Base-by-base conservation (phyloP, 169 alveolate species). In the Cryptosporidium parvum region DNA sequence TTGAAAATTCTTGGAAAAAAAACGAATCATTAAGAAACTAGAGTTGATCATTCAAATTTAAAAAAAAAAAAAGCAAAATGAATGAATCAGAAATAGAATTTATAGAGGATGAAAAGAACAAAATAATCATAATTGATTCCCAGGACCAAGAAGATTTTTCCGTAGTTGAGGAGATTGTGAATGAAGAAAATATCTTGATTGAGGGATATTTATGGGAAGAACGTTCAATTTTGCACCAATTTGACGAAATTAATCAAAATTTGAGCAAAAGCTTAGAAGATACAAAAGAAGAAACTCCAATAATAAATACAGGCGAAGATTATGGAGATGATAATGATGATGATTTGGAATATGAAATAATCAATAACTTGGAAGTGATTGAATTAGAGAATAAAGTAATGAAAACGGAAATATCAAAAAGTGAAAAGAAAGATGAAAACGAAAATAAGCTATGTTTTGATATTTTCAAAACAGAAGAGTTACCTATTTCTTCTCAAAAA, bases 101-200 rank as follows among this genome's bases (percentile, higher is more conserved):
- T 33, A 65, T 65, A 21, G 72, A 65, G 72, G 72, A 65, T 14
- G 72, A 65, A 29, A 33, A 26, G 6, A 65, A 65, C 29, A 44
- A 65, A 33, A 65, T 65, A 33, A 52, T 65, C 8, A 65, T 65
- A n/a, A 26, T 65, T 5, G 72, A 33, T 35, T 65, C 72, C 33
- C 72, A 65, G 23, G 72, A 65, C 26, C 72, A 65, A 33, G 51
- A 65, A n/a, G 52, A 65, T 7, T 65, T 31, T 31, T 23, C 51
- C 7, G 33, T 29, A 0, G 37, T 52, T 44, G 69, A 71, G 23
- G 69, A 71, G 29, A 71, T 71, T 21, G 14, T 52, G 26, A 52
- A 51, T 52, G 67, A 71, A 26, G 85, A 71, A 9, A 71, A 71
- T 39, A 51, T 52, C 2, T 26, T 71, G 48, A 71, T 71, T 51